Evolutionary conservation across 2,329 filamentous ascomycete species (phyloP).

Genomic region (Clonostachys rosea): DNA sequence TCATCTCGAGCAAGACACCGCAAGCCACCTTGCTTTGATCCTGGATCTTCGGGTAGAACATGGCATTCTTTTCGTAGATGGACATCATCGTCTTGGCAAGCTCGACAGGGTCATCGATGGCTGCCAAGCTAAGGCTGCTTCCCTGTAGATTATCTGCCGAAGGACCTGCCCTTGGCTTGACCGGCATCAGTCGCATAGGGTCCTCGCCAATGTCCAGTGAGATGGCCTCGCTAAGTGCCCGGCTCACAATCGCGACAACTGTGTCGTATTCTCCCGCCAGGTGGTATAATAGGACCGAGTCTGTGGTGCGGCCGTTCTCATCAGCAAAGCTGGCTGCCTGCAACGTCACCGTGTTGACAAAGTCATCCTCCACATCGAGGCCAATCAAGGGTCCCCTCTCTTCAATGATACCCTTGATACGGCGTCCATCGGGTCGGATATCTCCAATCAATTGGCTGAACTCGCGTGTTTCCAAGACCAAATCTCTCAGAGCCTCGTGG

Average conservation of each 20-base stretch:
- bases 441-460: conserved; percentile 93
- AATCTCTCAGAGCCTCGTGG: conserved; percentile 87
- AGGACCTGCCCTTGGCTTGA: conserved; percentile 62
- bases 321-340: conserved; percentile 91
- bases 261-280: conserved; percentile 92
- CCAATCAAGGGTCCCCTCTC: conserved; percentile 78
- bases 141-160: conserved; percentile 26
- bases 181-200: conserved; percentile 70
- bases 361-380: conserved; percentile 73
- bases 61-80: conserved; percentile 57
- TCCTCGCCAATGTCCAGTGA: conserved; percentile 82
- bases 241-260: conserved; percentile 86
- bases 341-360: conserved; percentile 86
- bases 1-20: conserved; percentile 54
- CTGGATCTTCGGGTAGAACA: conserved; percentile 55
- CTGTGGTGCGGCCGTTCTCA: conserved; percentile 87
- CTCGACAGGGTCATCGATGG: conserved; percentile 57
- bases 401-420: conserved; percentile 84
- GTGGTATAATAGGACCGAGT: conserved; percentile 92
- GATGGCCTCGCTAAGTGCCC: conserved; percentile 84
- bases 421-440: conserved; percentile 77
- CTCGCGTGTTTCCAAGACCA: conserved; percentile 94
- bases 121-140: conserved; percentile 56
- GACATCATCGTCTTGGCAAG: conserved; percentile 56
- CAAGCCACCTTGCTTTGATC: conserved; percentile 53